Evolutionary conservation across 768 basidiomycete genomes (phyloP), one percentile per base, ranked within the genome.

Genomic region (Leccinum barrowsii): DNA sequence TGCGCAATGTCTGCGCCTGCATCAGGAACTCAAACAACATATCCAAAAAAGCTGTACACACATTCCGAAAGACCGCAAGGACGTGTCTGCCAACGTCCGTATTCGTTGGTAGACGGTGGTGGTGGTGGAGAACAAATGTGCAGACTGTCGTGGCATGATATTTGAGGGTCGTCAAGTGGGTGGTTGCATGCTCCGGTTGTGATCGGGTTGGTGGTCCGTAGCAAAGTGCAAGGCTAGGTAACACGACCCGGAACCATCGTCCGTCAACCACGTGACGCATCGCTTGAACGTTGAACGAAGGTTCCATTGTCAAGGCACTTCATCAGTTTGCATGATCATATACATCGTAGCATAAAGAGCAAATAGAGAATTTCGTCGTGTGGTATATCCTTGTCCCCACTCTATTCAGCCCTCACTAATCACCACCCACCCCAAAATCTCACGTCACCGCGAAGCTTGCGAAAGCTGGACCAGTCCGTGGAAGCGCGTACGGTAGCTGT

Each of bases 1-100:
- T 61, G 92, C 90, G 67, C 92, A 93, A 69, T 94, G 92, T 58
- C 92, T 94, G 65, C 49, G 35, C 56, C 58, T 60, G 58, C 51
- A 58, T 60, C 37, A 54, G 59, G 44, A 37, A 24, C 12, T 48
- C 42, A 19, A 11, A 49, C 48, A 51, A 47, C 57, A 46, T 35
- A 30, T 12, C 12, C 12, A 21, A 40, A 30, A 50, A 46, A 19
- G 50, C 52, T 21, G 30, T n/a, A 84, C 90, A 69, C 74, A 92
- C 90, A 92, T 77, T 75, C 90, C 90, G 68, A 92, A 91, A 52
- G 82, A 82, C 55, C 86, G 82, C 70, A 91, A 85, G 65, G 84
- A 83, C 42, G 76, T 72, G 54, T 75, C 73, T 19, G 79, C 78
- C 30, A 74, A 60, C 4, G 70, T 75, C 13, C 79, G 74, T 53